Evolutionary conservation across 495 filamentous ascomycete species (phyloP).

Genomic region (Podospora sp.): DNA sequence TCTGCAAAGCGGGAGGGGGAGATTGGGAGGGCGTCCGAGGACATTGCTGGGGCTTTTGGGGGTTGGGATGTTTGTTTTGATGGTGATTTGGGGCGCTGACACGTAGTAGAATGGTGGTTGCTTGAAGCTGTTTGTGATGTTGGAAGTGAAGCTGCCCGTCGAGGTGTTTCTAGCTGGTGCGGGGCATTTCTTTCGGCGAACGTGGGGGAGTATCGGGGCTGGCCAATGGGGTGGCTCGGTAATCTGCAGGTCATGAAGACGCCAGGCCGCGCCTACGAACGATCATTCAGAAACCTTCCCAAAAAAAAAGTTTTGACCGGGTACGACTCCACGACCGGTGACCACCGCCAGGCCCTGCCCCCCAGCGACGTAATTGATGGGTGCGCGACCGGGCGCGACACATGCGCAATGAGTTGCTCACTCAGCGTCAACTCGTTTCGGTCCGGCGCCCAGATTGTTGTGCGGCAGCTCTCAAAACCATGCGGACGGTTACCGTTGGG

Average conservation of each 20-base stretch:
- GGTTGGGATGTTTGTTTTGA: slow-evolving; percentile 6
- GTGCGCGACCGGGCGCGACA: slow-evolving; percentile 32
- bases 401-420: slow-evolving; percentile 28
- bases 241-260: slow-evolving; percentile 4
- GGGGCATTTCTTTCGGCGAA: not conserved
- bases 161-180: not conserved
- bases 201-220: not conserved
- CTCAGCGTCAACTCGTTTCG: slow-evolving; percentile 39
- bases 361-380: slow-evolving; percentile 28
- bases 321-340: not conserved
- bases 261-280: not conserved
- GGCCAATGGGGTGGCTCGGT: not conserved
- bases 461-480: slow-evolving; percentile 27
- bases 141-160: not conserved
- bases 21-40: slow-evolving; percentile 59
- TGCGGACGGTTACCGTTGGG: slow-evolving; percentile 1
- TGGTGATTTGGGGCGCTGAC: slow-evolving; percentile 10
- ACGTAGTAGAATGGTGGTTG: no score
- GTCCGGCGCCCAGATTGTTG: slow-evolving; percentile 32
- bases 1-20: slow-evolving; percentile 64
- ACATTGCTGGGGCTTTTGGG: slow-evolving; percentile 36
- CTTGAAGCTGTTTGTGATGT: not conserved
- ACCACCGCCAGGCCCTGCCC: not conserved
- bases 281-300: not conserved
- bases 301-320: not conserved